phyloP scores from a whole-genome alignment of 768 basidiomycete species.

The Pleurotus sapidus region DNA sequence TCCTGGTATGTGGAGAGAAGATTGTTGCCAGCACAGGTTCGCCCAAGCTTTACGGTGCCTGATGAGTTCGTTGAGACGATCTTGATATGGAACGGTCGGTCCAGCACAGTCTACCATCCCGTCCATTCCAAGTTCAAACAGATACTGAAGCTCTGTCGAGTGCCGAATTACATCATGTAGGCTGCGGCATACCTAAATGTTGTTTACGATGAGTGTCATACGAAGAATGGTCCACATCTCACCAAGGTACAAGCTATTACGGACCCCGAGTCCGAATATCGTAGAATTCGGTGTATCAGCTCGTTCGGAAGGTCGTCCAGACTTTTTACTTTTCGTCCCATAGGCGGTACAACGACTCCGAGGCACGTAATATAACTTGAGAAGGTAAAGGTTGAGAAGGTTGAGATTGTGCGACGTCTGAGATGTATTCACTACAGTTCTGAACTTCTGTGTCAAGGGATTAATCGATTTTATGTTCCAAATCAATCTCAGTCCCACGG shows the following conservation, averaged over 20 bases:
- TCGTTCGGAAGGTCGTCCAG: neutral
- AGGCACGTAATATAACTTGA: no score
- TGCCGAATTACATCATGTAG: neutral
- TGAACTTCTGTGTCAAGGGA: no score
- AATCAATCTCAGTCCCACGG: no score
- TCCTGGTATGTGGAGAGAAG: conserved; percentile 13
- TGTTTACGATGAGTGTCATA: neutral
- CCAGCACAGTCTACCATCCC: conserved; percentile 26
- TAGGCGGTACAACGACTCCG: no score
- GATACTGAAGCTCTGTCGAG: conserved; percentile 29
- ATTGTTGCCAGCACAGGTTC: conserved; percentile 16
- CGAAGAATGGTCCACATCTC: neutral
- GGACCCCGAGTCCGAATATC: neutral
- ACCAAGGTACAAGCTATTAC: neutral
- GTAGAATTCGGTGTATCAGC: neutral
- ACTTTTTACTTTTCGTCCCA: neutral
- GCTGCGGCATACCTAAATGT: conserved; percentile 1
- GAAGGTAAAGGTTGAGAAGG: no score
- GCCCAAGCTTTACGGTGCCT: conserved; percentile 22
- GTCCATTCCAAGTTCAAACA: conserved; percentile 34
- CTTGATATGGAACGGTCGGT: conserved; percentile 9
- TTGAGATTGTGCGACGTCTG: no score
- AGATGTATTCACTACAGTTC: no score
- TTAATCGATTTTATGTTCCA: no score
- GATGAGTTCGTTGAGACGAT: conserved; percentile 17